Conservation (phyloP, 2,329 filamentous ascomycete genomes). For the Trichoderma lentiforme region DNA sequence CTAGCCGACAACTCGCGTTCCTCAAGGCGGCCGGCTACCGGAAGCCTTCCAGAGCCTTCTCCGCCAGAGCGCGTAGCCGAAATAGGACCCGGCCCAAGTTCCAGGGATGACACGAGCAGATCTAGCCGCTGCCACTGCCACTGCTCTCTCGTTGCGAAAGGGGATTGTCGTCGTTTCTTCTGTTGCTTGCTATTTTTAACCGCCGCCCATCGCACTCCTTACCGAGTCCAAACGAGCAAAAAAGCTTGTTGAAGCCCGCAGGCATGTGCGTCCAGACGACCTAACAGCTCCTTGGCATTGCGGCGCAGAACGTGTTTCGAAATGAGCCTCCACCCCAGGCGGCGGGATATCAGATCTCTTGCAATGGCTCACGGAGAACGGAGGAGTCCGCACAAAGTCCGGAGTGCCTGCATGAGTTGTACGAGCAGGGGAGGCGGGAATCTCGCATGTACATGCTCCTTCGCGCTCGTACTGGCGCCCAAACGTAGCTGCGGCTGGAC, state of each 20-base stretch:
- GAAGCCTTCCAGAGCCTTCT: conserved; percentile 1
- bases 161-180: neutral
- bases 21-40: conserved; percentile 1
- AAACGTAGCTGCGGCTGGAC: conserved; percentile 1
- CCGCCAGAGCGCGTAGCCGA: conserved; percentile 12
- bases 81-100: conserved; percentile 11
- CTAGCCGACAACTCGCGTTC: neutral
- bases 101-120: conserved; percentile 15
- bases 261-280: neutral
- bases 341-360: conserved; percentile 10
- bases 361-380: neutral
- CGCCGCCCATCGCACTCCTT: neutral
- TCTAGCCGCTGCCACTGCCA: neutral
- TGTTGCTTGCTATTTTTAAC: neutral
- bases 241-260: neutral
- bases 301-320: conserved; percentile 5
- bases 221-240: conserved; percentile 6
- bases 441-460: neutral
- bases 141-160: neutral
- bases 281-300: conserved; percentile 3
- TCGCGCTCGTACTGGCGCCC: neutral
- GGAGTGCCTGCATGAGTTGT: neutral
- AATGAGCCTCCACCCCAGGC: conserved; percentile 6
- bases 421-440: neutral
- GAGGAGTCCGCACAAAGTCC: neutral